These are phyloP conservation scores for Picochlorum sp. DNA, from an alignment of 139 green algal genomes.

Conservation along the genomic window DNA sequence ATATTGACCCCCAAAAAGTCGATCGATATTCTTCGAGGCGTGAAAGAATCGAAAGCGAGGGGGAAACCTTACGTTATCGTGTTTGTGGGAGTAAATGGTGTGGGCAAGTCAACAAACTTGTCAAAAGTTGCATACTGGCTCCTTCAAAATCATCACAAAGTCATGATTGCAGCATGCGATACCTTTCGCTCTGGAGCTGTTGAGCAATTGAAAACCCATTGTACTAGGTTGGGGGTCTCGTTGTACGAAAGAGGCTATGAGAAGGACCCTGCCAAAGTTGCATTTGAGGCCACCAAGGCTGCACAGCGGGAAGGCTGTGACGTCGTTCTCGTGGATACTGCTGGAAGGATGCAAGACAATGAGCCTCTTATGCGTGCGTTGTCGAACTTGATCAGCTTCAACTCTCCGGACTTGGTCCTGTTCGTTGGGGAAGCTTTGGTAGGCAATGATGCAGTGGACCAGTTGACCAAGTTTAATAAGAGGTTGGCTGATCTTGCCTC, in stretches of 20 bases:
- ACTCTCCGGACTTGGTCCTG: constrained; percentile 90
- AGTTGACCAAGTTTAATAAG: constrained; percentile 96
- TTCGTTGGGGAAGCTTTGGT: constrained; percentile 99
- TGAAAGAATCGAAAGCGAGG: constrained; percentile 33
- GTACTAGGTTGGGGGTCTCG: constrained; percentile 65
- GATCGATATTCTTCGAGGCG: constrained; percentile 71
- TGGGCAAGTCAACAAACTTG: constrained; percentile 98
- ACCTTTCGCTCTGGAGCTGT: constrained; percentile 96
- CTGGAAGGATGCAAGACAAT: constrained; percentile 84
- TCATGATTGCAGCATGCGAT: constrained; percentile 96
- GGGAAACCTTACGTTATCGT: constrained; percentile 90
- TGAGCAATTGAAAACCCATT: constrained; percentile 97
- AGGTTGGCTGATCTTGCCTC: constrained; percentile 59
- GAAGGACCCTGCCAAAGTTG: constrained; percentile 92
- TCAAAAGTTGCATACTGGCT: constrained; percentile 98
- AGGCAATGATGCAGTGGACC: constrained; percentile 96
- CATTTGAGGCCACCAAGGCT: constrained; percentile 76
- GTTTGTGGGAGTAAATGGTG: constrained; percentile 98
- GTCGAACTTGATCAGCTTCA: constrained; percentile 85
- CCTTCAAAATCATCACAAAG: constrained; percentile 56
- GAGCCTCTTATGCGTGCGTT: constrained; percentile 98
- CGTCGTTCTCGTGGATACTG: constrained; percentile 97
- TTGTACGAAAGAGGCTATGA: constrained; percentile 98
- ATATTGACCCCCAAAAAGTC: constrained; percentile 69
- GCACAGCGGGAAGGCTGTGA: constrained; percentile 70